Percentiles rank a stretch among this genome's conserved stretches.
phyloP scores from a whole-genome alignment of 305 asterid species.

The Withania somnifera region DNA sequence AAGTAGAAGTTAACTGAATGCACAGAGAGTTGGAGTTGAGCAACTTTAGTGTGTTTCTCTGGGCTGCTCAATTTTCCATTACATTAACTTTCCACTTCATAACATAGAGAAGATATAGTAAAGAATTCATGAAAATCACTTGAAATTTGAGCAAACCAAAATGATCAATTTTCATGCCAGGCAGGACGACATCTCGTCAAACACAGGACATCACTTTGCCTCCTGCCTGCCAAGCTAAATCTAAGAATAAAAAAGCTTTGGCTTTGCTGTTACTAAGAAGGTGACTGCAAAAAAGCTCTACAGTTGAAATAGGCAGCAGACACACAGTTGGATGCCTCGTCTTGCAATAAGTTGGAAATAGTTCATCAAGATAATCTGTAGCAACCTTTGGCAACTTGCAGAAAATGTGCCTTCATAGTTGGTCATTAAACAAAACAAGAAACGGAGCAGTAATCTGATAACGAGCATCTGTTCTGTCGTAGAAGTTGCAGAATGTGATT shows the following conservation, averaged over 20 bases:
- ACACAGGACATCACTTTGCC: too few species aligned
- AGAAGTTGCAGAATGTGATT: constrained; percentile 36
- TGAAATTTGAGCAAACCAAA: too few species aligned
- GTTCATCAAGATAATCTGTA: constrained; percentile 6
- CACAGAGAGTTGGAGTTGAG: too few species aligned
- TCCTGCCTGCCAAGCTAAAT: too few species aligned
- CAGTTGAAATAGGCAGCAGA: constrained; percentile 30
- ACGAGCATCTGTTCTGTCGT: constrained; percentile 51
- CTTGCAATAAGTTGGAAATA: constrained; percentile 36
- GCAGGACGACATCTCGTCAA: constrained; percentile 11
- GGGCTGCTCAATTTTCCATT: too few species aligned
- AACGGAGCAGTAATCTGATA: constrained; percentile 35
- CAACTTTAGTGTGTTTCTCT: too few species aligned
- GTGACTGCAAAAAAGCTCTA: constrained; percentile 14
- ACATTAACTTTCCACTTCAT: too few species aligned
- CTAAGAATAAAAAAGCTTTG: constrained; percentile 4
- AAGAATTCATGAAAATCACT: too few species aligned
- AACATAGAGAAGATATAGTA: too few species aligned
- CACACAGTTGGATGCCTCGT: constrained; percentile 58
- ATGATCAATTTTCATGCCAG: neutral
- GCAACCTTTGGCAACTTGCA: constrained; percentile 9
- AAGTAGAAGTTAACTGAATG: too few species aligned
- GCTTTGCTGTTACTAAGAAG: neutral
- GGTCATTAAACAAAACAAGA: constrained; percentile 29
- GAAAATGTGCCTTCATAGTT: constrained; percentile 10